Evolutionary conservation across 441 rosid species (phyloP), one percentile per base, ranked within the genome.

Genomic region (Gossypium schwendimanii): DNA sequence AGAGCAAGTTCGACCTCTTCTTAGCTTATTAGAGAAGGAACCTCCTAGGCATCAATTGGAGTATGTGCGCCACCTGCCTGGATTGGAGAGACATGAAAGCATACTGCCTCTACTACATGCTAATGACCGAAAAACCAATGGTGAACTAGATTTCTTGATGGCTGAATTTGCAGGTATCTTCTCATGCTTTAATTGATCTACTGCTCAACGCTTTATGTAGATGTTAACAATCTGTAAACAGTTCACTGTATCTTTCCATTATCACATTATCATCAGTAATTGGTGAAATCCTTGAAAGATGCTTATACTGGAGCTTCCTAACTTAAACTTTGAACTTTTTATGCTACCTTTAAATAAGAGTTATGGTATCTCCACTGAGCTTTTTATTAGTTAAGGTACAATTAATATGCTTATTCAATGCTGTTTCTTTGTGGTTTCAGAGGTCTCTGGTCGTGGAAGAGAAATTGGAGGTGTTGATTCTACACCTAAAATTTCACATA

Each of bases 21-120:
- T 95, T 75, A 93, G 97, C 89, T 86, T 95, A 83, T 86, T 95
- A 88, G 99, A 93, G 55, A 95, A 93, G 85, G 99, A 93, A 82
- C 98, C 99, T 11, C 98, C 96, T 55, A 78, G 86, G 76, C 96
- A 78, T 73, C 99, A 92, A 77, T 83, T 95, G 73, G 99, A 91
- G 65, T 89, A 87, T 84, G 89, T 84, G 3, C 88, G 87, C 63
- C 95, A 91, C 74, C 77, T 90, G 64, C 80, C 98, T 18, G 98
- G 97, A 23, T 52, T 89, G 74, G 97, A 90, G 17, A 58, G 36
- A 61, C 65, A 91, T 81, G 97, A 91, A 85, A 92, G 92, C 71
- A 87, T 86, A 77, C 79, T 93, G 78, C 95, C 98, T 76, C 82
- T 93, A 14, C 79, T 91, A 76, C 96, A 93, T 84, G 89, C 90